Percentiles rank a stretch among this genome's conserved stretches.
phyloP scores from a whole-genome alignment of 352 stramenopile genomes.

The Globisporangium viniferum region DNA sequence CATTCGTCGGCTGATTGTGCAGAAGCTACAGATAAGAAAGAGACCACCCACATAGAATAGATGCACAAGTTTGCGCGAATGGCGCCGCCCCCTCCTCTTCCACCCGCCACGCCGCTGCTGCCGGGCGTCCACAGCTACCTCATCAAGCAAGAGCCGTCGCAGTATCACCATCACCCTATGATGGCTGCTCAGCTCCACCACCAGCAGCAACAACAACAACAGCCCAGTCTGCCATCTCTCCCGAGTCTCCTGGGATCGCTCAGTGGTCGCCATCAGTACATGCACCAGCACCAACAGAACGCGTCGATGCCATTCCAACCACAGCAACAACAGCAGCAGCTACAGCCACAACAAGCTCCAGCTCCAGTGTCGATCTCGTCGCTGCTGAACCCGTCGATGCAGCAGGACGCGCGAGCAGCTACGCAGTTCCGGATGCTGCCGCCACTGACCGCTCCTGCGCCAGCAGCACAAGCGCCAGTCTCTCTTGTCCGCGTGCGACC shows the following conservation, averaged over 20 bases:
- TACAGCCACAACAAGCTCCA: not conserved
- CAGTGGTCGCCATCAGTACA: not conserved
- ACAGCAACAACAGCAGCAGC: not conserved
- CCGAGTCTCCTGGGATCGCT: slow-evolving; percentile 14
- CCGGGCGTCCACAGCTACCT: slow-evolving; percentile 14
- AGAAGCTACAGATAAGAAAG: too few species aligned
- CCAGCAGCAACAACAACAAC: not conserved
- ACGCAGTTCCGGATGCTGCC: not conserved
- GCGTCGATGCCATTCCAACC: slow-evolving; percentile 6
- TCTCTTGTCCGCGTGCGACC: not conserved
- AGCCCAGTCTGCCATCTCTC: slow-evolving; percentile 15
- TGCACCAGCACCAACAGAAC: not conserved
- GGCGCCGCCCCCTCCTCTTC: not conserved
- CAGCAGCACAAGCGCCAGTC: not conserved
- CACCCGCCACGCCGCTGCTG: not conserved
- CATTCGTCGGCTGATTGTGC: too few species aligned
- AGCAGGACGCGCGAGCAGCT: not conserved
- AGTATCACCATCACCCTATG: not conserved
- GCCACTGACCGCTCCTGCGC: not conserved
- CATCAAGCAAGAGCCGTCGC: slow-evolving; percentile 14
- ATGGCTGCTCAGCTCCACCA: not conserved
- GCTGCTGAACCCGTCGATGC: slow-evolving; percentile 12
- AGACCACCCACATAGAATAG: not conserved
- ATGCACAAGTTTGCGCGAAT: slow-evolving; percentile 12
- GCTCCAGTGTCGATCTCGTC: slow-evolving; percentile 12